Evolutionary conservation across 441 rosid species (phyloP).

Genomic region (Pelargonium fulgidum): DNA sequence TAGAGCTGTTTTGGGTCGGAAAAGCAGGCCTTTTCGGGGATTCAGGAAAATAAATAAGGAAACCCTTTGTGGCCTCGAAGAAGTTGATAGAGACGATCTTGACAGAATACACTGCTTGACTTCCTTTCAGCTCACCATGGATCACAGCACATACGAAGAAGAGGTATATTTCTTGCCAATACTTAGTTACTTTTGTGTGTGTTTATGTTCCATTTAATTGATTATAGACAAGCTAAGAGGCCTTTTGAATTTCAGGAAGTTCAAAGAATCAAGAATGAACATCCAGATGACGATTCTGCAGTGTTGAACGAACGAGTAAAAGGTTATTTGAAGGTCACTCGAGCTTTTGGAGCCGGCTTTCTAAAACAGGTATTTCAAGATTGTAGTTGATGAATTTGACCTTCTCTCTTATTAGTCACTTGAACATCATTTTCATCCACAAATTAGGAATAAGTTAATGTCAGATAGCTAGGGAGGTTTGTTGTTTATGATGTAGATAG

Average conservation of each 20-base stretch:
- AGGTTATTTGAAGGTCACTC: constrained; percentile 64
- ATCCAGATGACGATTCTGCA: constrained; percentile 47
- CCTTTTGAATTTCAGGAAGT: constrained; percentile 45
- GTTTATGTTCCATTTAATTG: background rate
- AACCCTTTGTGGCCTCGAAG: constrained; percentile 13
- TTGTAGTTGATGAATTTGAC: no score
- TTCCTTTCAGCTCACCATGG: constrained; percentile 51
- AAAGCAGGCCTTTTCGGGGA: background rate
- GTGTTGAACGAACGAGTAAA: constrained; percentile 50
- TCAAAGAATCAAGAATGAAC: constrained; percentile 48
- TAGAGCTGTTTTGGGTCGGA: constrained; percentile 27
- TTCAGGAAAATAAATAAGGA: constrained; percentile 24
- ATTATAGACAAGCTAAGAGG: background rate
- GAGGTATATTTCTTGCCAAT: constrained; percentile 33
- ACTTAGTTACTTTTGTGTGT: background rate
- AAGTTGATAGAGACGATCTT: constrained; percentile 16
- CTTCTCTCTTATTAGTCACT: no score
- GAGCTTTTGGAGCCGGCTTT: constrained; percentile 69
- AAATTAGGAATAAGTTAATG: no score
- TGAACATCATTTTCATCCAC: no score
- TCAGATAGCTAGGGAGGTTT: no score
- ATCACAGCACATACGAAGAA: constrained; percentile 50
- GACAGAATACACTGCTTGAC: constrained; percentile 23
- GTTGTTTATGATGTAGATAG: no score
- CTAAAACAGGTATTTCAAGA: constrained; percentile 45